These are phyloP conservation scores for Metarhizium humberi DNA, from an alignment of 2,329 filamentous ascomycete species.

Conservation along the genomic window DNA sequence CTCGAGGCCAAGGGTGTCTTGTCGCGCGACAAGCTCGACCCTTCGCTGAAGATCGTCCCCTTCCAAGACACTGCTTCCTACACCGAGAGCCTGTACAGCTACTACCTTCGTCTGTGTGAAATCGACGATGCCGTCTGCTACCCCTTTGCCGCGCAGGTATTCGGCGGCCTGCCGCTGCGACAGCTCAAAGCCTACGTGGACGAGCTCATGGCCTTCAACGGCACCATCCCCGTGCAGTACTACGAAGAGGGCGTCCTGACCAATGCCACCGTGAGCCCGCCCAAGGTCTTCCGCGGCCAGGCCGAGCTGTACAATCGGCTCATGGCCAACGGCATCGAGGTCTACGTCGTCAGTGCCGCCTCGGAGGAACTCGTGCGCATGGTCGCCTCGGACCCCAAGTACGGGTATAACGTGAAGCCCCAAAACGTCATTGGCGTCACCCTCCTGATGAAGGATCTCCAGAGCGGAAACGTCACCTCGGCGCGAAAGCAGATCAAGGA, in stretches of 20 bases:
- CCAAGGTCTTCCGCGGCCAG: conserved; percentile 29
- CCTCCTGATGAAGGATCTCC: conserved; percentile 23
- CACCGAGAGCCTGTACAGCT: conserved; percentile 34
- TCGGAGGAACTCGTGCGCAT: conserved; percentile 36
- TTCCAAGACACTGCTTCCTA: conserved; percentile 29
- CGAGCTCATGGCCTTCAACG: conserved; percentile 34
- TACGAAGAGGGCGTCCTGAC: conserved; percentile 23
- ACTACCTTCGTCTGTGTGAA: conserved; percentile 33
- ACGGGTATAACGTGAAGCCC: conserved; percentile 34
- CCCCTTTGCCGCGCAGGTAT: conserved; percentile 32
- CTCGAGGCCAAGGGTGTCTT: conserved; percentile 32
- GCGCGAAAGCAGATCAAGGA: conserved; percentile 30
- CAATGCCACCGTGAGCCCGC: conserved; percentile 20
- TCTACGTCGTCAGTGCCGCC: conserved; percentile 32
- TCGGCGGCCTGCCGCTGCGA: conserved; percentile 30
- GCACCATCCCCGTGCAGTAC: conserved; percentile 25
- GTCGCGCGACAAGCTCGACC: conserved; percentile 30
- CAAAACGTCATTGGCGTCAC: conserved; percentile 35
- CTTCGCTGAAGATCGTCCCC: conserved; percentile 28
- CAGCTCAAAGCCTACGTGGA: conserved; percentile 37
- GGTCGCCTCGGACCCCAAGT: conserved; percentile 33
- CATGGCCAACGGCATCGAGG: conserved; percentile 31
- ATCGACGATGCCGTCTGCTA: conserved; percentile 32
- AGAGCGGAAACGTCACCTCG: conserved; percentile 20
- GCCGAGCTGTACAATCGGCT: conserved; percentile 33